Evolutionary conservation across 305 asterid species (phyloP).

Genomic region (Ajuga reptans): DNA sequence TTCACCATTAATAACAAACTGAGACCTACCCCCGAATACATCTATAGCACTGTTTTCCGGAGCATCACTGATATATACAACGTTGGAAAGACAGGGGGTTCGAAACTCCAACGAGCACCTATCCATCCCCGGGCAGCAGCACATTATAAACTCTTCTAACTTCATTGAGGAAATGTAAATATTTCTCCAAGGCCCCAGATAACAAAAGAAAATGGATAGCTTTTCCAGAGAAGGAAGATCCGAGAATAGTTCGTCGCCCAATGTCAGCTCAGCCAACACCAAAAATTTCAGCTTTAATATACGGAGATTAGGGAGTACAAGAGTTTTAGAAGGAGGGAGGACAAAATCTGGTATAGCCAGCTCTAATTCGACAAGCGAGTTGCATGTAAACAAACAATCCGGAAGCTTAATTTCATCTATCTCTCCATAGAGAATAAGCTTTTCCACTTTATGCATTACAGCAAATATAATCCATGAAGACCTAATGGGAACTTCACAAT

Average conservation of each 20-base stretch:
- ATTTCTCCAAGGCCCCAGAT: not conserved
- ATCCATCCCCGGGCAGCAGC: not conserved
- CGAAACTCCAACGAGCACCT: not conserved
- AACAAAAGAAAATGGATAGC: slow-evolving; percentile 13
- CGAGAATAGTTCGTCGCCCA: not conserved
- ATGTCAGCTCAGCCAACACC: not conserved
- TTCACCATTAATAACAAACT: not conserved
- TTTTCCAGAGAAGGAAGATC: slow-evolving; percentile 14
- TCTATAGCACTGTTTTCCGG: not conserved
- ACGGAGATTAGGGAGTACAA: slow-evolving; percentile 16
- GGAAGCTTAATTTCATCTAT: not conserved
- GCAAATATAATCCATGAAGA: slow-evolving; percentile 11
- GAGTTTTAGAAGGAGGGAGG: not conserved
- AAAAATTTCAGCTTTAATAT: slow-evolving; percentile 6
- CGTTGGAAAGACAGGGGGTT: not conserved
- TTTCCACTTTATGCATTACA: not conserved
- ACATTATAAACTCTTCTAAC: not conserved
- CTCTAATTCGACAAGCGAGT: slow-evolving; percentile 16
- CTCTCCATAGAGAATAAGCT: slow-evolving; percentile 12
- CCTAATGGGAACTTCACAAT: not conserved
- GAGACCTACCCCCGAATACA: not conserved
- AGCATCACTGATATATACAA: not conserved
- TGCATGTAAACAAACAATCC: slow-evolving; percentile 5
- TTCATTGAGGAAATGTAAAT: not conserved
- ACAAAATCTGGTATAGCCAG: not conserved